phyloP scores from a whole-genome alignment of 331 rosid species.

The Prunus yedoensis region DNA sequence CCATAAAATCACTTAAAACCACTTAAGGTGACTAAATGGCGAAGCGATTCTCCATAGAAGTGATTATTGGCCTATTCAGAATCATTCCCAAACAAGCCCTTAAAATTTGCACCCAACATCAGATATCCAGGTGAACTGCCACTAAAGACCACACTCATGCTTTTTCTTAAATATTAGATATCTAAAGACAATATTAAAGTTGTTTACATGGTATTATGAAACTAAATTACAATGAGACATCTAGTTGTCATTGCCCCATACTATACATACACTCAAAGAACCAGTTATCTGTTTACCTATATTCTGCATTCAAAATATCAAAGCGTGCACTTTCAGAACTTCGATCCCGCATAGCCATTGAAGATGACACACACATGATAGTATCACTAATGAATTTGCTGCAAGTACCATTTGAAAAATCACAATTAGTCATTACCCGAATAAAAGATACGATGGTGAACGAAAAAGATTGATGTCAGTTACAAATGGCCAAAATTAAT shows the following conservation, averaged over 20 bases:
- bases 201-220: background rate
- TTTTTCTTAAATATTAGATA: background rate
- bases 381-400: conserved; percentile 92
- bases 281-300: conserved; percentile 46
- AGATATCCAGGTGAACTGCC: background rate
- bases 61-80: too few relatives aligned
- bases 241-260: background rate
- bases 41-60: too few relatives aligned
- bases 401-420: conserved; percentile 29
- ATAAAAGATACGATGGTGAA: background rate
- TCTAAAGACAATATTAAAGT: background rate
- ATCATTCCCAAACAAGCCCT: too few relatives aligned
- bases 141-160: background rate
- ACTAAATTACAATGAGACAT: background rate
- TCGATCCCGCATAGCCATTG: conserved; percentile 87
- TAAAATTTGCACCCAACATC: background rate
- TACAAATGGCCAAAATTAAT: background rate
- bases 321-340: conserved; percentile 84
- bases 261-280: conserved; percentile 1
- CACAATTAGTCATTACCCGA: conserved; percentile 3
- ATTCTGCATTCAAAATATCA: conserved; percentile 70
- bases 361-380: conserved; percentile 75
- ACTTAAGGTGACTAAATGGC: too few relatives aligned
- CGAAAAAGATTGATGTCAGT: background rate
- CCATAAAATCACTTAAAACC: too few relatives aligned